phyloP scores from a whole-genome alignment of 345 rosid species.

The Durio zibethinus region DNA sequence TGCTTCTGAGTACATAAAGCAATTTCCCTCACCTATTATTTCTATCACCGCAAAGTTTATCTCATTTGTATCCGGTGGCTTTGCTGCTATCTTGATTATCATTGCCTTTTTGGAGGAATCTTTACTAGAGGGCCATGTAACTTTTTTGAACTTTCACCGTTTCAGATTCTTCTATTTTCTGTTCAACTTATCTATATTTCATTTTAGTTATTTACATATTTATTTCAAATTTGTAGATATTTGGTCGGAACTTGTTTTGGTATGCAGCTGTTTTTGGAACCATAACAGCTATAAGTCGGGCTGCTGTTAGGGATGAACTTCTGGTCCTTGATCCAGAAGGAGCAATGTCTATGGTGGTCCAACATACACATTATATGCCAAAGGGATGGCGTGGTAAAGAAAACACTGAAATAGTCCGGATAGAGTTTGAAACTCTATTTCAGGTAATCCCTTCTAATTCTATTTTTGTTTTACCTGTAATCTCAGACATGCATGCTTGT shows the following conservation, averaged over 20 bases:
- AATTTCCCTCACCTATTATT: slow-evolving; percentile 89
- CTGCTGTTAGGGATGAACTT: slow-evolving; percentile 82
- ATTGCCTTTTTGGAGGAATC: slow-evolving; percentile 98
- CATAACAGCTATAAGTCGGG: slow-evolving; percentile 94
- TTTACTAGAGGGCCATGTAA: slow-evolving; percentile 96
- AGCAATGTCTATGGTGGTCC: slow-evolving; percentile 83
- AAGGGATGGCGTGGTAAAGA: slow-evolving; percentile 96
- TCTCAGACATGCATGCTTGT: background rate
- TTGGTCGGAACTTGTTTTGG: slow-evolving; percentile 96
- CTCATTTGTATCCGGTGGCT: slow-evolving; percentile 95
- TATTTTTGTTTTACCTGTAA: background rate
- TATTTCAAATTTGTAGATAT: slow-evolving; percentile 57
- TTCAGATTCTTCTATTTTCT: background rate
- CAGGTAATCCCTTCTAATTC: slow-evolving; percentile 51
- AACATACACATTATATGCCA: slow-evolving; percentile 95
- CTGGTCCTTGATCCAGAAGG: slow-evolving; percentile 90
- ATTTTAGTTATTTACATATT: slow-evolving; percentile 10
- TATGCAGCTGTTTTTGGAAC: slow-evolving; percentile 98
- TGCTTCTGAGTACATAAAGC: slow-evolving; percentile 85
- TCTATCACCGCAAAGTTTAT: slow-evolving; percentile 87
- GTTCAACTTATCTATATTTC: background rate
- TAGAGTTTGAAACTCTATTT: slow-evolving; percentile 86
- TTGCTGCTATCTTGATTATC: slow-evolving; percentile 91
- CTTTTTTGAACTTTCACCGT: slow-evolving; percentile 18
- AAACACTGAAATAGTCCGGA: slow-evolving; percentile 67